phyloP scores from a whole-genome alignment of 1,139 yeast species.

The Tardiomyces blankii region DNA sequence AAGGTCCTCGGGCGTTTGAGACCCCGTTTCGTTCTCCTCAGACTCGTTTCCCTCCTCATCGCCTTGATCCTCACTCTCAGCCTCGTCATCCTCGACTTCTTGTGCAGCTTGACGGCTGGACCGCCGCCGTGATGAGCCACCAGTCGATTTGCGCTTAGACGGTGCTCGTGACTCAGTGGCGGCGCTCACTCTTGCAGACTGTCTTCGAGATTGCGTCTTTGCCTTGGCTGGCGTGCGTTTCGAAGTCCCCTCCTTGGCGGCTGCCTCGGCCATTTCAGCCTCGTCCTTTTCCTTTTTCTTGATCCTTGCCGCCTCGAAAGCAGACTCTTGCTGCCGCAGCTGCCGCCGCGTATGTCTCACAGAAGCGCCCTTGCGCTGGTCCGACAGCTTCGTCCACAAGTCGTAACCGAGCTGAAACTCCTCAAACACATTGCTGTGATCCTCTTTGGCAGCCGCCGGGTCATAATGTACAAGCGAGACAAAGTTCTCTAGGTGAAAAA shows the following conservation, averaged over 20 bases:
- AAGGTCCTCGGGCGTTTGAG: neutral
- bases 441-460: conserved; percentile 40
- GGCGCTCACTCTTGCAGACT: too few species aligned
- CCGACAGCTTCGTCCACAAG: conserved; percentile 23
- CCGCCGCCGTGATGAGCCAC: neutral
- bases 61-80: neutral
- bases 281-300: too few species aligned
- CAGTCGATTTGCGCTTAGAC: too few species aligned
- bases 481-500: conserved; percentile 49
- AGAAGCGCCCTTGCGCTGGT: neutral
- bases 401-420: conserved; percentile 23
- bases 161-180: too few species aligned
- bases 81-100: neutral
- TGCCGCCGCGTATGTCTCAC: neutral
- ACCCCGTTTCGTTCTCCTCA: neutral
- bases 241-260: too few species aligned
- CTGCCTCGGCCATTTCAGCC: too few species aligned
- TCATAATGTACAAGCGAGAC: conserved; percentile 51
- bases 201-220: too few species aligned
- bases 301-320: neutral
- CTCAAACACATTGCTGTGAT: conserved; percentile 29
- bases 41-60: neutral
- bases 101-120: neutral
- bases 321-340: neutral
- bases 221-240: too few species aligned